Evolutionary conservation across 192 early-diverging fungal genomes (phyloP).

Genomic region (Coemansia pectinata): DNA sequence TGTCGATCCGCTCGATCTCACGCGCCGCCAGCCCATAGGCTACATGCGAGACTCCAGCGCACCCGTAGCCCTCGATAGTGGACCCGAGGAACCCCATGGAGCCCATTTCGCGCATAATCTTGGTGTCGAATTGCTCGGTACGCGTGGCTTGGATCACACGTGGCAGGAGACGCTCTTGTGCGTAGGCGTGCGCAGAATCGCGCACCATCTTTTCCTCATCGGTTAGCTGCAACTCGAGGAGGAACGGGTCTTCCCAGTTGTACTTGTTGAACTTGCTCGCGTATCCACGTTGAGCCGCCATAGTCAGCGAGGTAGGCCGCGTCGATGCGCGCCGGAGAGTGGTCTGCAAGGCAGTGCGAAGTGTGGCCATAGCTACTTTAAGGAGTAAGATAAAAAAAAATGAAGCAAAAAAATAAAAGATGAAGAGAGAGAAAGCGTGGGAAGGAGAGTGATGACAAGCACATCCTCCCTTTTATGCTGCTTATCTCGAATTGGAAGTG

Average conservation of each 20-base stretch:
- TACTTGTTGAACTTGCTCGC: conserved; percentile 65
- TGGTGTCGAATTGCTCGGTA: conserved; percentile 82
- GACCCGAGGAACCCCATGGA: conserved; percentile 89
- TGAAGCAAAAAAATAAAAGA: background rate
- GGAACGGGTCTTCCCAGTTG: conserved; percentile 84
- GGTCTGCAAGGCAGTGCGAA: background rate
- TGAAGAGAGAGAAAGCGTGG: background rate
- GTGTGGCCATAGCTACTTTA: background rate
- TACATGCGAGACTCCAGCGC: conserved; percentile 94
- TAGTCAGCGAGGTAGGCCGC: background rate
- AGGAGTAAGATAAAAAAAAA: background rate
- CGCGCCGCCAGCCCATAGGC: conserved; percentile 96
- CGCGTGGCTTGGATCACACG: conserved; percentile 84
- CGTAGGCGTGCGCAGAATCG: conserved; percentile 83
- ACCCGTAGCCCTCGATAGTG: conserved; percentile 96
- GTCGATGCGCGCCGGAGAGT: background rate
- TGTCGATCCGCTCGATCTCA: conserved; percentile 95
- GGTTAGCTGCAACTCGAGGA: conserved; percentile 80
- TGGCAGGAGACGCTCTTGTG: conserved; percentile 85
- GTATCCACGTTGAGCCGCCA: conserved; percentile 20
- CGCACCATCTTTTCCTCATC: conserved; percentile 88
- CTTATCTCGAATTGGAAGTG: background rate
- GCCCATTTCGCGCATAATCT: conserved; percentile 94
- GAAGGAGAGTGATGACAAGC: background rate
- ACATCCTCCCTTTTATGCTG: background rate